phyloP scores from a whole-genome alignment of 1,139 yeast species.

The Geotrichum histeridarum region DNA sequence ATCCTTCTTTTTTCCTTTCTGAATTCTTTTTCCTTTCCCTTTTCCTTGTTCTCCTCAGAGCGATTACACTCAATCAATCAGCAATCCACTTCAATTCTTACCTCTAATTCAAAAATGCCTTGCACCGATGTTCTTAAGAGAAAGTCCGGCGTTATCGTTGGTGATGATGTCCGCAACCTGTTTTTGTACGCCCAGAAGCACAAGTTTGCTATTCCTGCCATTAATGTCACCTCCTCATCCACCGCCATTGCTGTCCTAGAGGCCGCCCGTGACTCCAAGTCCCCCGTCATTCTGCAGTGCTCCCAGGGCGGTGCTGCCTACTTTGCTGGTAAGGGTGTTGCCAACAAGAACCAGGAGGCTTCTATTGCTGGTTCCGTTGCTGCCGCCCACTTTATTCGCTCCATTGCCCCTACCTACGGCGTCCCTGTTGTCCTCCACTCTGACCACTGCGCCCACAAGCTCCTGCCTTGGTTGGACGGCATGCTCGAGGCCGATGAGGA shows the following conservation, averaged over 20 bases:
- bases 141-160: conserved; percentile 96
- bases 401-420: conserved; percentile 93
- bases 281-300: conserved; percentile 94
- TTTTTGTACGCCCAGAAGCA: conserved; percentile 90
- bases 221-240: conserved; percentile 95
- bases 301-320: conserved; percentile 99
- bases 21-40: not conserved
- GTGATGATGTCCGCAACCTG: conserved; percentile 85
- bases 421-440: conserved; percentile 95
- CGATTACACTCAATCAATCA: not conserved
- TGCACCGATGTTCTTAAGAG: conserved; percentile 65
- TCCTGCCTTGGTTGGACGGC: conserved; percentile 98
- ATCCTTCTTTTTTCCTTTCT: not conserved
- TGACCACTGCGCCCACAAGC: conserved; percentile 97
- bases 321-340: conserved; percentile 98
- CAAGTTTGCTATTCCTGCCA: conserved; percentile 96
- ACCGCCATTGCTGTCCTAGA: conserved; percentile 96
- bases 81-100: not conserved
- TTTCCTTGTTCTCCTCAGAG: not conserved
- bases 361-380: conserved; percentile 93
- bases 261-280: conserved; percentile 93
- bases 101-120: conserved; percentile 21
- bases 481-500: conserved; percentile 95
- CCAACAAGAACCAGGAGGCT: conserved; percentile 87
- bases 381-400: conserved; percentile 95